Base-by-base conservation (phyloP, 495 filamentous ascomycete species). In the Podospora australis region DNA sequence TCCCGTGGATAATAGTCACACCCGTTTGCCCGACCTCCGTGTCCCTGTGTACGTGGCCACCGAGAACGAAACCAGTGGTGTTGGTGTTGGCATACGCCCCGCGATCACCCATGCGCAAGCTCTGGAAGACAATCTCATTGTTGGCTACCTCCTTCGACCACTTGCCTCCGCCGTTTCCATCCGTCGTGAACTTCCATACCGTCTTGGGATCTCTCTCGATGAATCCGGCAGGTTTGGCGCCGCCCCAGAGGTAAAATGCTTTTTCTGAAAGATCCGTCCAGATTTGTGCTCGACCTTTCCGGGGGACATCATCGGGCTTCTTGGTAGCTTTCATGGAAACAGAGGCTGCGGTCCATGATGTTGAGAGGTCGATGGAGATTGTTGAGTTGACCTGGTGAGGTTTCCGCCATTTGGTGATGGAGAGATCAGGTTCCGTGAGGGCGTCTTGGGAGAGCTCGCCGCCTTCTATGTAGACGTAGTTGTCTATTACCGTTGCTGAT, bases 161-260 rank as follows among this genome's bases (percentile, higher is more conserved):
- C 7, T 32, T 42, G 1, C 70, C 70, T 8, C 59, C 65, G 13
- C 65, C 66, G 4, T 39, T 44, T 28, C 60, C 60, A 36, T 36
- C 32, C 3, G 32, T 16, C 32, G 9, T 17, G 3, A 36, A 44
- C 16, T 44, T 44, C 41, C 41, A 44, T 1, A 44, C 17, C 5
- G 2, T 3, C 23, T 25, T 44, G 17, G 24, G 21, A 6, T 14
- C 19, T 1, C 6, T 44, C 5, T 24, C 11, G 10, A 4, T 9
- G 13, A 26, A 6, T 0, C 55, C 16, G 46, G 48, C 43, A 71
- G 62, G 42, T 60, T 59, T 13, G 65, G 56, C 40, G 11, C 69
- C 68, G 19, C 62, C 68, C 64, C 65, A 71, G 13, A 56, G 51
- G 46, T 71, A 70, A 22, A 69, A 60, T 25, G 16, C 41, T 2